phyloP scores from a whole-genome alignment of 768 basidiomycete genomes.

The Auriscalpium vulgare region DNA sequence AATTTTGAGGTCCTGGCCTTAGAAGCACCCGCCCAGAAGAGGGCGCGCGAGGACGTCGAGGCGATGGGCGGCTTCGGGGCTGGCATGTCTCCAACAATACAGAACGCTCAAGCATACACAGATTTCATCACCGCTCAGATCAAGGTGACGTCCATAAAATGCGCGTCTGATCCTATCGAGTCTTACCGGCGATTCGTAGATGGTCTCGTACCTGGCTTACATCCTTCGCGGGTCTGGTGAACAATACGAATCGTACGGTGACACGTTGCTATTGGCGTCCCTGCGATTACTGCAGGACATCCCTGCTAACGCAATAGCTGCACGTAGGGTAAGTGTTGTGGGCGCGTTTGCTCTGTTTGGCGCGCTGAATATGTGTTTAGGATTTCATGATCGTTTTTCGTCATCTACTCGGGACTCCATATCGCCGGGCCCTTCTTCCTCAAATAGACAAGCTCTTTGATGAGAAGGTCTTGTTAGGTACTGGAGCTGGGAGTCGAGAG shows the following conservation, averaged over 20 bases:
- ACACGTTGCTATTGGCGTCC: slow-evolving; percentile 70
- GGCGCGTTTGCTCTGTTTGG: too few relatives aligned
- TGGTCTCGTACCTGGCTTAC: slow-evolving; percentile 88
- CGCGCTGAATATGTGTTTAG: slow-evolving; percentile 28
- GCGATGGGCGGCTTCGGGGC: slow-evolving; percentile 79
- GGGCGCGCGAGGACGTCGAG: slow-evolving; percentile 69
- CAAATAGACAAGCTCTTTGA: slow-evolving; percentile 88
- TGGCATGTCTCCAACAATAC: slow-evolving; percentile 71
- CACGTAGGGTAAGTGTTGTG: slow-evolving; percentile 56
- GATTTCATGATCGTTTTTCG: slow-evolving; percentile 90
- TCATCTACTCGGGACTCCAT: slow-evolving; percentile 75
- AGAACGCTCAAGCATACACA: slow-evolving; percentile 63
- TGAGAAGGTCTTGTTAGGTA: slow-evolving; percentile 83
- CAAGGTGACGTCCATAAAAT: slow-evolving; percentile 47
- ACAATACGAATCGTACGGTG: slow-evolving; percentile 67
- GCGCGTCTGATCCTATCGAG: neutral
- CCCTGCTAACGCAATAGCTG: slow-evolving; percentile 72
- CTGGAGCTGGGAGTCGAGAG: slow-evolving; percentile 77
- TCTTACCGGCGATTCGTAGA: slow-evolving; percentile 35
- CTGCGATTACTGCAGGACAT: slow-evolving; percentile 91
- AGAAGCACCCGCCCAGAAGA: slow-evolving; percentile 74
- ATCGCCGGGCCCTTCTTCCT: slow-evolving; percentile 69
- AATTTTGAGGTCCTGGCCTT: slow-evolving; percentile 73
- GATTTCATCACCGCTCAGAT: slow-evolving; percentile 87
- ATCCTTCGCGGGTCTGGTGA: slow-evolving; percentile 64